These are phyloP conservation scores for Phytophthora sp. DNA, from an alignment of 352 stramenopile species.

Conservation along the genomic window DNA sequence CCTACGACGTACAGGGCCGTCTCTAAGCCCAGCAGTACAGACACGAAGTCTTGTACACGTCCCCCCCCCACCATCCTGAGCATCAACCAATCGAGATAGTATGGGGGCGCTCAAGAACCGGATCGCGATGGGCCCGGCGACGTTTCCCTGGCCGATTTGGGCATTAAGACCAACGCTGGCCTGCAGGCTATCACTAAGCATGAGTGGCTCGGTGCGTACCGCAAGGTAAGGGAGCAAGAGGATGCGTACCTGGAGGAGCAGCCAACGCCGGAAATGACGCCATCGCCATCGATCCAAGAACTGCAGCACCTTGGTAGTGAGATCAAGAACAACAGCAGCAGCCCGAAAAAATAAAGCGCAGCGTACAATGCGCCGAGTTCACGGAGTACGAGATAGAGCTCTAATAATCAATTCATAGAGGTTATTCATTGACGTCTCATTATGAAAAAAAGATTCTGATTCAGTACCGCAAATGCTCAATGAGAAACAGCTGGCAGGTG, in stretches of 20 bases:
- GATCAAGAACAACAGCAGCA: too few species aligned
- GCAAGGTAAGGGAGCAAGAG: not conserved
- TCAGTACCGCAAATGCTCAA: too few species aligned
- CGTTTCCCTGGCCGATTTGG: not conserved
- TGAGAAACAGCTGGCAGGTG: too few species aligned
- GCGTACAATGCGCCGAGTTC: too few species aligned
- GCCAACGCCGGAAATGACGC: not conserved
- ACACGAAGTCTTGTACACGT: conserved; percentile 6
- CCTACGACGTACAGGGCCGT: conserved; percentile 2
- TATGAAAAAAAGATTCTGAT: too few species aligned
- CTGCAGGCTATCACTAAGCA: not conserved
- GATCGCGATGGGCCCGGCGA: conserved; percentile 1
- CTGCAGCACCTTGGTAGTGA: too few species aligned
- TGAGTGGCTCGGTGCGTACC: conserved; percentile 1
- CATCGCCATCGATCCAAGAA: not conserved
- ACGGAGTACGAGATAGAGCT: too few species aligned
- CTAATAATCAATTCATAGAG: too few species aligned
- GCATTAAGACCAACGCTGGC: not conserved
- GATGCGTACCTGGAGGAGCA: not conserved
- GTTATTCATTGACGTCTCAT: too few species aligned
- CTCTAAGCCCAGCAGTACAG: not conserved
- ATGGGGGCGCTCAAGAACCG: not conserved
- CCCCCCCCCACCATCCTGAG: too few species aligned
- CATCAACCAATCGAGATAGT: conserved; percentile 10
- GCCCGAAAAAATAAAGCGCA: too few species aligned